Percentiles rank a stretch among this genome's conserved stretches.
These are phyloP conservation scores for Podospora pseudoanserina DNA, from an alignment of 495 filamentous ascomycete genomes.

Conservation along the genomic window DNA sequence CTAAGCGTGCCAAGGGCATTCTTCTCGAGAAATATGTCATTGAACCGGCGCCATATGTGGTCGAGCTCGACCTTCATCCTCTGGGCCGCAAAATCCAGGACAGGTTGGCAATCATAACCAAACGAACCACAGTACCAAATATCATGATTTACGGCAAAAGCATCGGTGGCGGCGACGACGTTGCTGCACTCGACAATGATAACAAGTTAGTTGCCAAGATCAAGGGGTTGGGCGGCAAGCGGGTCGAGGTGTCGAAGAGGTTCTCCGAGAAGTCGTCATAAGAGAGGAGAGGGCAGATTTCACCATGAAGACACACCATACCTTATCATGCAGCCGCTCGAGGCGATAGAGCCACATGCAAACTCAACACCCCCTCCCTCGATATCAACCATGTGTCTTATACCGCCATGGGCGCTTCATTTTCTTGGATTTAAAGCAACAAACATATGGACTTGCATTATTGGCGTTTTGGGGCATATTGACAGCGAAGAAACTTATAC, in stretches of 20 bases:
- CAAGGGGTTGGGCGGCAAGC: slow-evolving; percentile 66
- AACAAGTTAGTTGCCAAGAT: slow-evolving; percentile 69
- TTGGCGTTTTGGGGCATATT: not conserved
- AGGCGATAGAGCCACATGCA: not conserved
- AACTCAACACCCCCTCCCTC: not conserved
- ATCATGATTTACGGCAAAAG: slow-evolving; percentile 81
- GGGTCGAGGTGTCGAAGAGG: slow-evolving; percentile 49
- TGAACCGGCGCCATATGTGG: slow-evolving; percentile 75
- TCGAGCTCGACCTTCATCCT: slow-evolving; percentile 83
- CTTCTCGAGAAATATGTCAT: slow-evolving; percentile 80
- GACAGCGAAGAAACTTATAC: not conserved
- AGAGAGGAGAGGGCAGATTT: slow-evolving; percentile 18
- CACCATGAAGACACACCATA: not conserved
- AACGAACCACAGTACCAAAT: slow-evolving; percentile 85
- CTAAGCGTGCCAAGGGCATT: slow-evolving; percentile 74
- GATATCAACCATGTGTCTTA: not conserved
- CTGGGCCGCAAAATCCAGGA: slow-evolving; percentile 69
- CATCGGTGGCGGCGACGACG: slow-evolving; percentile 87
- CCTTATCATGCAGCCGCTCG: too few species aligned
- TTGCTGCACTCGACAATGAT: slow-evolving; percentile 66
- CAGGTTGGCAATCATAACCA: slow-evolving; percentile 65
- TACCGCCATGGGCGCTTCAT: not conserved
- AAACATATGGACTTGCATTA: not conserved
- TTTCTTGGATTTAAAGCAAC: slow-evolving; percentile 4
- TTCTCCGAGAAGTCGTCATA: slow-evolving; percentile 20